phyloP scores from a whole-genome alignment of 495 filamentous ascomycete genomes.

The Aspergillus coremiiformis region DNA sequence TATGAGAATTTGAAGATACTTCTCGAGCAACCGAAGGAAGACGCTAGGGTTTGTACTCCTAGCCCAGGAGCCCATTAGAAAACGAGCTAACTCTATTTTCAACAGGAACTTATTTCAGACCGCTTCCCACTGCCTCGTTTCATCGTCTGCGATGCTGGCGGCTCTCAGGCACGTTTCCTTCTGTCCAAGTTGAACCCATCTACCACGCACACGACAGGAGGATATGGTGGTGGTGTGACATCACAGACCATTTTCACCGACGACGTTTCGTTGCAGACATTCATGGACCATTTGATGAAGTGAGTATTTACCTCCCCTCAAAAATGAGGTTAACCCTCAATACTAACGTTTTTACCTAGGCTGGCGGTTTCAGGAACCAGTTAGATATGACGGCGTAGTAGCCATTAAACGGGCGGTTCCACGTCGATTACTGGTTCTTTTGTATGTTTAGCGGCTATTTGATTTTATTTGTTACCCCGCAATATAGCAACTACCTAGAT shows the following conservation, averaged over 20 bases:
- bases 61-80: neutral
- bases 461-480: slow-evolving; percentile 24
- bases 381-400: slow-evolving; percentile 36
- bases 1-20: slow-evolving; percentile 93
- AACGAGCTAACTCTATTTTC: neutral
- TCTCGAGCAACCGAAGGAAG: slow-evolving; percentile 93
- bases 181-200: slow-evolving; percentile 97
- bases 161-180: slow-evolving; percentile 95
- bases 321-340: neutral
- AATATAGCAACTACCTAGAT: slow-evolving; percentile 33
- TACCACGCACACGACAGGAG: slow-evolving; percentile 91
- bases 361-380: slow-evolving; percentile 58
- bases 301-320: too few relatives aligned
- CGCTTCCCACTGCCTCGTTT: slow-evolving; percentile 97
- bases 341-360: slow-evolving; percentile 36
- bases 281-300: slow-evolving; percentile 99
- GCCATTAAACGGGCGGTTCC: slow-evolving; percentile 31
- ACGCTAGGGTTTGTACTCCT: slow-evolving; percentile 65
- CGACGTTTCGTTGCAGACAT: slow-evolving; percentile 95
- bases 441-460: slow-evolving; percentile 45
- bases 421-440: slow-evolving; percentile 33
- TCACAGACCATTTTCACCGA: slow-evolving; percentile 99
- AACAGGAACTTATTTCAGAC: slow-evolving; percentile 92
- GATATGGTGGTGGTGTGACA: slow-evolving; percentile 83
- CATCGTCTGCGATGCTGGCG: slow-evolving; percentile 97